Base-by-base conservation (phyloP, 2,329 filamentous ascomycete species). In the Tolypocladium sp. region DNA sequence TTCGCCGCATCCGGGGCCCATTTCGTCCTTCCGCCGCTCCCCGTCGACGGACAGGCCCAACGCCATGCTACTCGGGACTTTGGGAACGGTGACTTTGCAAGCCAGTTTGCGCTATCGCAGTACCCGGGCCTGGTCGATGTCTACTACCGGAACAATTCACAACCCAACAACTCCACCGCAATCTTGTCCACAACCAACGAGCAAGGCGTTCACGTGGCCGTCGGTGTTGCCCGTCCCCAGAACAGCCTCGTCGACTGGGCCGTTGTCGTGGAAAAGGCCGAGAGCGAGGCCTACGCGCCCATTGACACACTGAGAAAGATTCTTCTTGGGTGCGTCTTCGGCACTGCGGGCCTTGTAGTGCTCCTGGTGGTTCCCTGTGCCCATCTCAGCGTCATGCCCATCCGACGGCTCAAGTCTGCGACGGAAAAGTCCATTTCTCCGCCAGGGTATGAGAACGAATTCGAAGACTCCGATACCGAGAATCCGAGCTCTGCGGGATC, bases 301-400 rank as follows among this genome's bases (percentile, higher is more conserved):
- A 92, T 96, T 59, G 74, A 79, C 35, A 86, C 84, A 25, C 78
- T 96, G n/a, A 85, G 90, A 25, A 86, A 88, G 55, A 90, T 96
- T 56, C 82, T 97, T 2, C 74, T 96, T 2, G 90, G 85, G 6
- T 96, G 91, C 62, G 89, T 96, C 0, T 95, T 96, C 69, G 90
- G 89, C 1, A 93, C 91, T 0, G 82, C 87, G 15, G 92, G 88
- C 0, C 79, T 88, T 5, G 82, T 95, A 57, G 70, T 92, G 3
- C 62, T 95, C 10, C 70, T 95, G 2, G 80, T 91, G 2, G 82
- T 92, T 42, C 91, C 92, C 0, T 85, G 92, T 42, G 91, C 92
- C 1, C 92, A 96, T 69, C 83, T 89, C 61, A 89, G 89, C 55
- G 91, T 94, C 54, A 78, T 86, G 64, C 92, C 92, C 0, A 96